A percentile compares a stretch with the other conserved stretches of the same genome.
phyloP scores from a whole-genome alignment of 495 filamentous ascomycete species.

The Chaetomium tenue region DNA sequence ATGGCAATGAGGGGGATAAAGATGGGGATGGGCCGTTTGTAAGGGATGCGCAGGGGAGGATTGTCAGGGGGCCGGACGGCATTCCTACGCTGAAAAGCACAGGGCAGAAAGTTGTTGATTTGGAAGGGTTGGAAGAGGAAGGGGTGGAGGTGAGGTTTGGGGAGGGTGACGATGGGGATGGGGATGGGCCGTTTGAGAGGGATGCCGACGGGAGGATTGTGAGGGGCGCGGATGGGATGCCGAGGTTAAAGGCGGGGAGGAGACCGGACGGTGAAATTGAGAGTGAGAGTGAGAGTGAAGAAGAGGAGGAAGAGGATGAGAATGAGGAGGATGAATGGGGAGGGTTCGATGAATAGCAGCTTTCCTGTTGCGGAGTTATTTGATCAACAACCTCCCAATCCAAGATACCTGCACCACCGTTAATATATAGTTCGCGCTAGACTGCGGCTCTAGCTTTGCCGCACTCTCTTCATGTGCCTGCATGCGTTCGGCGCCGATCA shows the following conservation, averaged over 20 bases:
- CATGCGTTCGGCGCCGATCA: background rate
- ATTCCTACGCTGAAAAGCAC: conserved; percentile 44
- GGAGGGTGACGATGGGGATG: conserved; percentile 22
- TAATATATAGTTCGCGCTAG: too few relatives aligned
- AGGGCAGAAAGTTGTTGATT: conserved; percentile 23
- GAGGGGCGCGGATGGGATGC: conserved; percentile 40
- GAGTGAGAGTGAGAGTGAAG: conserved; percentile 19
- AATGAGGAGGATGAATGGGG: conserved; percentile 42
- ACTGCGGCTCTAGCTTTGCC: too few relatives aligned
- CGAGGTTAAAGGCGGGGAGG: conserved; percentile 32
- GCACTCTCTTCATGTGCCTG: too few relatives aligned
- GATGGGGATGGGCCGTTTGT: conserved; percentile 36
- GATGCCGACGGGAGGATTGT: conserved; percentile 37
- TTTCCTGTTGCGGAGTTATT: background rate
- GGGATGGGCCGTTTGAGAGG: conserved; percentile 34
- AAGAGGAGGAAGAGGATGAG: background rate
- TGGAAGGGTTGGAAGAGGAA: conserved; percentile 31
- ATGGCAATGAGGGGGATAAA: conserved; percentile 7
- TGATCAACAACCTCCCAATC: too few relatives aligned
- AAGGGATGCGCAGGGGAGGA: conserved; percentile 40
- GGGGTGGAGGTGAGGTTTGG: conserved; percentile 30
- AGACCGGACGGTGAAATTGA: background rate
- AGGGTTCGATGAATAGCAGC: conserved; percentile 47
- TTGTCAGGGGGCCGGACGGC: conserved; percentile 39
- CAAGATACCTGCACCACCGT: too few relatives aligned